Conservation (phyloP, 1,284 basidiomycete genomes). For the Pseudozyma sp. region DNA sequence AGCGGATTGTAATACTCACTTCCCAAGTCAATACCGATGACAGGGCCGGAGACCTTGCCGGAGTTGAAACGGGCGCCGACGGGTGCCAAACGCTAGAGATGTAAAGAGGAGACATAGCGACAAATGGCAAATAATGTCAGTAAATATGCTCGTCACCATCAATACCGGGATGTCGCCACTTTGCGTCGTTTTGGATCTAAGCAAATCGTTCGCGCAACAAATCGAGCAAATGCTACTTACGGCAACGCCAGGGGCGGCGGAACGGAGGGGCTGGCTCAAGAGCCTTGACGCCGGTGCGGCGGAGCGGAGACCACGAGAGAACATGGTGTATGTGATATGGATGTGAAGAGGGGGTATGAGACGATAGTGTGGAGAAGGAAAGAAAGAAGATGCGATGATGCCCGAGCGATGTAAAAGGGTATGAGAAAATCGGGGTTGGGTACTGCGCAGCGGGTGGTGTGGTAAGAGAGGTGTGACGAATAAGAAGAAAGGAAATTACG, state of each 20-base stretch:
- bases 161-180: neutral
- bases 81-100: constrained; percentile 52
- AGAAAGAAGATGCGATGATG: constrained; percentile 1
- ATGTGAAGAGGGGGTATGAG: constrained; percentile 8
- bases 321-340: constrained; percentile 33
- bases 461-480: constrained; percentile 15
- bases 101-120: neutral
- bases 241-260: constrained; percentile 49
- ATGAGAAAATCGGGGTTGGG: constrained; percentile 3
- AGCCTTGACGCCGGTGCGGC: constrained; percentile 59
- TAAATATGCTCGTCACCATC: constrained; percentile 5
- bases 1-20: constrained; percentile 45
- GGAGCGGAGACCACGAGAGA: constrained; percentile 56
- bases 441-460: constrained; percentile 8
- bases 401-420: constrained; percentile 6
- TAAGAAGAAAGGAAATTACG: constrained; percentile 28
- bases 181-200: neutral
- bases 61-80: constrained; percentile 56
- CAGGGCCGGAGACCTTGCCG: constrained; percentile 64
- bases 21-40: constrained; percentile 68
- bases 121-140: constrained; percentile 7
- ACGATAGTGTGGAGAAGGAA: constrained; percentile 2
- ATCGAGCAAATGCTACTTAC: constrained; percentile 54
- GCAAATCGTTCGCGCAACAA: too few species aligned
- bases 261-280: constrained; percentile 60